Base-by-base conservation (phyloP, 2,329 filamentous ascomycete species). In the Aureobasidium leucospermi region DNA sequence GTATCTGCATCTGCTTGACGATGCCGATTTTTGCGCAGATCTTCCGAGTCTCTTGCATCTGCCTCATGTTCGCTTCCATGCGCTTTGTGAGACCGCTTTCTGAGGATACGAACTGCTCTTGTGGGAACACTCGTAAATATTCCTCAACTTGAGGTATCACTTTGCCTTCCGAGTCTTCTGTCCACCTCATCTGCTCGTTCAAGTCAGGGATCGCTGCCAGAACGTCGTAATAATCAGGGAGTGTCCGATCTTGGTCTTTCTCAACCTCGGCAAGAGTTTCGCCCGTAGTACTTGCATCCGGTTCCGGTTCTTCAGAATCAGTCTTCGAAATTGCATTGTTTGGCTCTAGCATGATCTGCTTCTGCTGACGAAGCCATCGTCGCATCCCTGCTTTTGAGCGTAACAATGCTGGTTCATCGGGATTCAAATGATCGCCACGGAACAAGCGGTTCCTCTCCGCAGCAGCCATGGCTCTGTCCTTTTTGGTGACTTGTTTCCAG, bases 401-500 rank as follows among this genome's bases (percentile, higher is more conserved):
- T 46, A 97, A 76, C 55, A 97, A 78, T 13, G 94, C 94, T 16
- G 91, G 90, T 63, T 95, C 90, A 32, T 99, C 94, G 0, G 82
- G 73, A 69, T 96, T 96, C 52, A 99, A 79, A 67, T 86, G 89
- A 67, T 91, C 87, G 53, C 87, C 88, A 62, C 87, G 88, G 75
- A 99, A 96, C 13, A 99, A 82, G 41, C 88, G 84, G 72, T 91
- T 86, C 34, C 94, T 84, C 70, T 96, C 90, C 64, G 92, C 90
- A 61, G 94, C 88, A 57, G 93, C 85, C 28, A 88, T 78, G 4
- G 94, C 94, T 63, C 94, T 86, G 68, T 96, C 92, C 71, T 94
- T 96, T 75, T 97, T 97, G 1, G 94, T 99, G 42, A 96, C 90
- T 73, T 97, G 93, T 76, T 97, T 99, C 94, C 95, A 99, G 38